These are phyloP conservation scores for Musa balbisiana DNA, from an alignment of 202 grass and related monocot species.

Conservation along the genomic window DNA sequence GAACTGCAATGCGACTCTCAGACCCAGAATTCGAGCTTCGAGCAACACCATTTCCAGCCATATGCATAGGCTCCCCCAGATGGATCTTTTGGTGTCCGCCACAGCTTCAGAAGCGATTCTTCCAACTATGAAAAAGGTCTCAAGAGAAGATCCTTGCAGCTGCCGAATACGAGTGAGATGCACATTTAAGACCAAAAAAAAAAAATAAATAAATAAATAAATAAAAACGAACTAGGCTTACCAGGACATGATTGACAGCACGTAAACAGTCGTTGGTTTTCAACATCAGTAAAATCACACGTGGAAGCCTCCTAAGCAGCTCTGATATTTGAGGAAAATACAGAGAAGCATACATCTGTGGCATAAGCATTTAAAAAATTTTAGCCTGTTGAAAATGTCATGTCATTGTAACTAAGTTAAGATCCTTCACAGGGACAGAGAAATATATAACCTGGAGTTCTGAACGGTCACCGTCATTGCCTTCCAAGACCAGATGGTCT, in stretches of 20 bases:
- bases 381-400: too few relatives aligned
- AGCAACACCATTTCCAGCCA: slow-evolving; percentile 67
- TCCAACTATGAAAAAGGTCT: slow-evolving; percentile 73
- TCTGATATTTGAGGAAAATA: slow-evolving; percentile 88
- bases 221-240: too few relatives aligned
- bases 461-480: slow-evolving; percentile 42
- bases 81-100: slow-evolving; percentile 52
- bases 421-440: neutral
- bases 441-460: slow-evolving; percentile 68
- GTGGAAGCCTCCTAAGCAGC: slow-evolving; percentile 69
- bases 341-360: slow-evolving; percentile 61
- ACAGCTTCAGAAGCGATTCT: slow-evolving; percentile 76
- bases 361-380: too few relatives aligned
- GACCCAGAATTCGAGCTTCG: slow-evolving; percentile 38
- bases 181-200: slow-evolving; percentile 4
- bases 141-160: slow-evolving; percentile 62
- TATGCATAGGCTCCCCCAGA: slow-evolving; percentile 31
- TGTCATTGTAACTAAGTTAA: too few relatives aligned
- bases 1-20: slow-evolving; percentile 42
- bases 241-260: slow-evolving; percentile 73
- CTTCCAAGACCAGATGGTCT: slow-evolving; percentile 64
- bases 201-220: too few relatives aligned
- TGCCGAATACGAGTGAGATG: slow-evolving; percentile 2
- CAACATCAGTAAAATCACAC: slow-evolving; percentile 90
- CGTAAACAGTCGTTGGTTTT: slow-evolving; percentile 98